A percentile compares a stretch with the other conserved stretches of the same genome.
These are phyloP conservation scores for Alternaria consortialis DNA, from an alignment of 2,329 filamentous ascomycete genomes.

Conservation along the genomic window DNA sequence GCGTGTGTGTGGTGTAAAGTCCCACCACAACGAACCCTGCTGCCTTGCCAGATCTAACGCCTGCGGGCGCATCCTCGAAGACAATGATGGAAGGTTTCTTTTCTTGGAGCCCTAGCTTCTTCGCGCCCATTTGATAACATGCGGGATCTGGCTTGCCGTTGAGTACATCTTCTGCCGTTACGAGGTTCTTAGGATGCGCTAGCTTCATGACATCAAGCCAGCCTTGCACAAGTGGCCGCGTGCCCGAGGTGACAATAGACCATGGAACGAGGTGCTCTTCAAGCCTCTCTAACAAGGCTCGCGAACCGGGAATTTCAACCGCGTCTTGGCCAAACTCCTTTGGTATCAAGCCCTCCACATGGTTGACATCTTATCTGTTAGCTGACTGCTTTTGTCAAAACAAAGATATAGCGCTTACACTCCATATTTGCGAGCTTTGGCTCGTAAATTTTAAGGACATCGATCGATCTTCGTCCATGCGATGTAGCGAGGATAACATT, in stretches of 20 bases:
- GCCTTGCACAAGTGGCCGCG: conserved; percentile 57
- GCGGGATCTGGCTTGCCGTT: conserved; percentile 61
- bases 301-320: conserved; percentile 84
- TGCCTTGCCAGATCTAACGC: conserved; percentile 82
- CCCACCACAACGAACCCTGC: conserved; percentile 87
- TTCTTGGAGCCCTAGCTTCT: conserved; percentile 53
- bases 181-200: conserved; percentile 56
- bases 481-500: conserved; percentile 86
- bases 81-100: conserved; percentile 69
- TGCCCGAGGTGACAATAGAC: conserved; percentile 76
- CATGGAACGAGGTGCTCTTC: conserved; percentile 72
- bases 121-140: conserved; percentile 57
- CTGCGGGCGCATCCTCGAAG: conserved; percentile 88
- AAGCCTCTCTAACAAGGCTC: conserved; percentile 72
- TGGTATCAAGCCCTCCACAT: conserved; percentile 81
- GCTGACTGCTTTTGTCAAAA: background rate
- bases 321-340: conserved; percentile 79
- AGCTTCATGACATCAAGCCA: conserved; percentile 61
- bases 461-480: conserved; percentile 89
- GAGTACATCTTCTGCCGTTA: conserved; percentile 61
- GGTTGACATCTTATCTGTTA: conserved; percentile 71
- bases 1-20: conserved; percentile 83
- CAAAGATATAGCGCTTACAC: conserved; percentile 66
- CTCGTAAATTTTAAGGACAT: conserved; percentile 80
- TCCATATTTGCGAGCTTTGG: conserved; percentile 92